Conservation (phyloP, 257 asterid genomes). For the Nicotiana otophora region DNA sequence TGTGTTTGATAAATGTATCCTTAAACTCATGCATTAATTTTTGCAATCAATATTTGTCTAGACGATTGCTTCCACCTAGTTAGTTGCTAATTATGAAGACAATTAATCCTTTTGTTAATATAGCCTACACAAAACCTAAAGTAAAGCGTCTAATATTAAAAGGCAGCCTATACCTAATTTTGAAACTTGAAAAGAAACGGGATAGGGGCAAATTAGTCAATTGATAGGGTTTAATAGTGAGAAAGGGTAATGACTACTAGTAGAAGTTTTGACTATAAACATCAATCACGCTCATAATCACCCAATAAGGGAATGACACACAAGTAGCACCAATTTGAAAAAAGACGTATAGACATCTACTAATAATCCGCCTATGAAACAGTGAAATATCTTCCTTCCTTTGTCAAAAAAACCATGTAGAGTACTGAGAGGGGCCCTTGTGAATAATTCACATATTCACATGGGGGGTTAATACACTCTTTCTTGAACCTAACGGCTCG, state of each 20-base stretch:
- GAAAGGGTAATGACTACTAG: constrained; percentile 17
- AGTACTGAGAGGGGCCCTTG: constrained; percentile 13
- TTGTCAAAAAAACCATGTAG: neutral
- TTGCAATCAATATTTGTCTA: neutral
- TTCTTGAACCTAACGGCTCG: constrained; percentile 62
- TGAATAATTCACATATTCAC: constrained; percentile 20
- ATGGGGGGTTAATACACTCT: constrained; percentile 25
- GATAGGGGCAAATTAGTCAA: neutral
- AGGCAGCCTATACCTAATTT: neutral
- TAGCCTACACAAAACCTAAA: neutral
- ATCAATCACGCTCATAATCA: constrained; percentile 24
- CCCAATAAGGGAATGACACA: constrained; percentile 17
- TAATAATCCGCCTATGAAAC: constrained; percentile 17
- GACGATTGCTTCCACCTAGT: neutral
- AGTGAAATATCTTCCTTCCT: neutral
- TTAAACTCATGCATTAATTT: neutral
- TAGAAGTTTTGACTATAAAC: constrained; percentile 26
- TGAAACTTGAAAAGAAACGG: neutral
- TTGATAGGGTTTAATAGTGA: neutral
- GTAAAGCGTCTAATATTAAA: neutral
- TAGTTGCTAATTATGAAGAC: neutral
- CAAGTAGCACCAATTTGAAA: neutral
- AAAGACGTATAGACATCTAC: constrained; percentile 29
- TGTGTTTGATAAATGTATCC: neutral
- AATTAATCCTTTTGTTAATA: neutral